Evolutionary conservation across 2,329 filamentous ascomycete species (phyloP), one percentile per base, ranked within the genome.

Genomic region (Penicillium sp.): DNA sequence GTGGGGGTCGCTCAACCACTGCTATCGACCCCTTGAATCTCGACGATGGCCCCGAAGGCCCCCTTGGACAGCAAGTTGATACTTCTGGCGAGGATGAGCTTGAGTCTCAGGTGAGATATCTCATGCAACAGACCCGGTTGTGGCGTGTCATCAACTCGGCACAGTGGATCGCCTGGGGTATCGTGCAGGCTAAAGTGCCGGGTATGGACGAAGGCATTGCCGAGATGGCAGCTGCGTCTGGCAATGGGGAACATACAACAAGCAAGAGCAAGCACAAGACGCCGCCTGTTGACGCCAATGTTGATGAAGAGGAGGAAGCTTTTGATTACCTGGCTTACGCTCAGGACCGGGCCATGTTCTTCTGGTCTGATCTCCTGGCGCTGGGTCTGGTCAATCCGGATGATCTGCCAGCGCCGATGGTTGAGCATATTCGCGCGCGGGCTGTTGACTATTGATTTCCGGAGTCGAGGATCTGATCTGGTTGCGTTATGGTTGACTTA

Each of bases 261-360:
- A 54, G 58, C 26, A 55, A 69, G 13, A 52, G 43, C 6, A 58
- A 67, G n/a, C 61, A 54, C 30, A 70, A 63, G 61, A 67, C 65
- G 30, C 69, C 63, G 16, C 57, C 65, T 70, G 61, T 73, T 2
- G 83, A 83, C 51, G 80, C 80, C 14, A 81, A 80, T 4, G 82
- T 84, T 52, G 83, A 84, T 22, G 85, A 84, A 30, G 86, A 85
- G 30, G 86, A 85, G 37, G 91, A 92, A 46, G 91, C 92, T 71
- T 99, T 98, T 73, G 93, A 99, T 76, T 99, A 98, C 75, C 82
- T 99, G 26, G 87, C 85, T 11, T 99, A 98, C 78, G 88, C 95
- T 7, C 92, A 97, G 77, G 91, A 97, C 66, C 84, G 95, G 14
- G 93, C 92, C 0, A 83, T 95, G 79, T 95, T 97, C 78, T 95